Evolutionary conservation across 345 rosid species (phyloP).

Genomic region (Melaleuca quinquenervia): DNA sequence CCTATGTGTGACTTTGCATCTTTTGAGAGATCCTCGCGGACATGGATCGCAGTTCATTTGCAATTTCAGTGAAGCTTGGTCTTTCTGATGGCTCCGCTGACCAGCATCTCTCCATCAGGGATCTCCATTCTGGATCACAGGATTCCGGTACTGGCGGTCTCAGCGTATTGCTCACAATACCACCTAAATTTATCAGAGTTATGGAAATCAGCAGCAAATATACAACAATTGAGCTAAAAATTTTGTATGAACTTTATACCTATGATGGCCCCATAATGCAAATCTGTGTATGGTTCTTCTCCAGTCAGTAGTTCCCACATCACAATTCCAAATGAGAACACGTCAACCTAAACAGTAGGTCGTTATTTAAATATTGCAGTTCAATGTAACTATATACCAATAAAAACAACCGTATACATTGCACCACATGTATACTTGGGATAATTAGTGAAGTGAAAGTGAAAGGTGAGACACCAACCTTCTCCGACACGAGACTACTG

Average conservation of each 20-base stretch:
- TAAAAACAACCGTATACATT: neutral
- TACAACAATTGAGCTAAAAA: neutral
- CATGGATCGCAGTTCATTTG: conserved; percentile 36
- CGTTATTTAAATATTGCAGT: neutral
- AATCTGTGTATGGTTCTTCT: conserved; percentile 59
- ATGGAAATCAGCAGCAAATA: neutral
- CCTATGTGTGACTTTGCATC: conserved; percentile 18
- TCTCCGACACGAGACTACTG: conserved; percentile 57
- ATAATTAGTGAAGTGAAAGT: neutral
- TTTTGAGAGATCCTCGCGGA: conserved; percentile 33
- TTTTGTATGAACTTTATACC: conserved; percentile 11
- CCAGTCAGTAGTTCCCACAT: conserved; percentile 67
- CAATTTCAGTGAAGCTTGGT: conserved; percentile 50
- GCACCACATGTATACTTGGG: neutral
- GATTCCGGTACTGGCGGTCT: conserved; percentile 47
- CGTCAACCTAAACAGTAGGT: conserved; percentile 35
- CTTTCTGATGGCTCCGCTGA: conserved; percentile 56
- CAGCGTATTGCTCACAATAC: conserved; percentile 62
- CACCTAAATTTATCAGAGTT: conserved; percentile 25
- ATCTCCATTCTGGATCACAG: conserved; percentile 50
- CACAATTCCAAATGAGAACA: conserved; percentile 60
- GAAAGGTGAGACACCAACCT: conserved; percentile 13
- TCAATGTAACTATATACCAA: neutral
- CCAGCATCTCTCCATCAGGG: conserved; percentile 74
- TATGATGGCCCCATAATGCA: conserved; percentile 67